These are phyloP conservation scores for Diospyros kaki DNA, from an alignment of 148 eudicot species.

Conservation along the genomic window DNA sequence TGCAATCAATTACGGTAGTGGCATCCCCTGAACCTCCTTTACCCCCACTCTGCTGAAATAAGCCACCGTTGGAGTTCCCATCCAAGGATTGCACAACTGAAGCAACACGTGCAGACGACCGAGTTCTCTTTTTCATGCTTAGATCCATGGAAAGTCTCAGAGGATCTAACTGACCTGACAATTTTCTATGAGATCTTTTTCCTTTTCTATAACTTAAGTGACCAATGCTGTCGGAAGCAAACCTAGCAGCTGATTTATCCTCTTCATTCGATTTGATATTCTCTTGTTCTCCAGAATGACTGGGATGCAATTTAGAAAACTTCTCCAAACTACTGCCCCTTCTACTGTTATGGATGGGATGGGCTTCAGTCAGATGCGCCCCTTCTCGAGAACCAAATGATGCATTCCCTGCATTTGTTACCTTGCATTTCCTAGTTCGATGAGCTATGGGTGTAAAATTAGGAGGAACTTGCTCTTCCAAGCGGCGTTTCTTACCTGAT, in stretches of 20 bases:
- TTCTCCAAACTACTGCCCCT: slow-evolving; percentile 17
- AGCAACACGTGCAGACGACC: slow-evolving; percentile 17
- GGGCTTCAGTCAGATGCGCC: slow-evolving; percentile 18
- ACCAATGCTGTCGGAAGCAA: slow-evolving; percentile 16
- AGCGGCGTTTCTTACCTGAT: slow-evolving; percentile 20
- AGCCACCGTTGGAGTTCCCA: not conserved
- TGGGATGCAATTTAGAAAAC: slow-evolving; percentile 5
- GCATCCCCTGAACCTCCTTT: slow-evolving; percentile 11
- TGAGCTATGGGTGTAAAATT: too few relatives aligned
- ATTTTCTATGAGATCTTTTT: slow-evolving; percentile 23
- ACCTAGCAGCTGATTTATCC: slow-evolving; percentile 8
- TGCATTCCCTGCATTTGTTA: slow-evolving; percentile 5
- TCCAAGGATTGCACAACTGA: slow-evolving; percentile 19
- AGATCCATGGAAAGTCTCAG: slow-evolving; percentile 8
- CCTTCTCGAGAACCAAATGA: slow-evolving; percentile 14
- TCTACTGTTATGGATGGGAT: slow-evolving; percentile 17
- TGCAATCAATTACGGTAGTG: not conserved
- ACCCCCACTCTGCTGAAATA: not conserved
- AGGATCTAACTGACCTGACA: slow-evolving; percentile 11
- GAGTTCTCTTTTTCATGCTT: slow-evolving; percentile 18
- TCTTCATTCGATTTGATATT: slow-evolving; percentile 7
- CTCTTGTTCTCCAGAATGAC: slow-evolving; percentile 10
- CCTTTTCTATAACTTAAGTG: slow-evolving; percentile 16
- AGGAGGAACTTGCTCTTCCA: too few relatives aligned
- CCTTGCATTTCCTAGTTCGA: too few relatives aligned